A percentile compares a stretch with the other conserved stretches of the same genome.
These are phyloP conservation scores for Penicillium griseofulvum DNA, from an alignment of 2,329 filamentous ascomycete species.

Conservation along the genomic window DNA sequence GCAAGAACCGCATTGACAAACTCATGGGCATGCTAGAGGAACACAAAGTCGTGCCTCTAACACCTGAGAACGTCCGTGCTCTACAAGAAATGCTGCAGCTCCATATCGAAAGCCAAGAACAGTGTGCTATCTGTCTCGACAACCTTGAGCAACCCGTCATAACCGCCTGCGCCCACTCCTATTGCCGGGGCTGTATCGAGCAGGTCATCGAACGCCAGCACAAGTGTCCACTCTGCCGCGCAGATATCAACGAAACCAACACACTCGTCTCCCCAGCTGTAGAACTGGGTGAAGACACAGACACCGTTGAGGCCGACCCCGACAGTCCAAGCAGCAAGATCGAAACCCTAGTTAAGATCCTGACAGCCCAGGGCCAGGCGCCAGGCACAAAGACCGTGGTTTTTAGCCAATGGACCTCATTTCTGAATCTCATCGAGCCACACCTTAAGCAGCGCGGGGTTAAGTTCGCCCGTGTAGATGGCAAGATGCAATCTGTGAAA, in stretches of 20 bases:
- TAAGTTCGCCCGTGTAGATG: conserved; percentile 71
- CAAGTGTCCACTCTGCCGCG: conserved; percentile 82
- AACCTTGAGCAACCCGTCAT: conserved; percentile 70
- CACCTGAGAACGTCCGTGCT: conserved; percentile 66
- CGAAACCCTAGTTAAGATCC: conserved; percentile 71
- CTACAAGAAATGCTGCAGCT: conserved; percentile 74
- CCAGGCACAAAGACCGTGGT: conserved; percentile 72
- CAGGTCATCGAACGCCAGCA: conserved; percentile 71
- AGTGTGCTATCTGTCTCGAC: conserved; percentile 80
- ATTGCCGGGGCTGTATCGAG: conserved; percentile 71
- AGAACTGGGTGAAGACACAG: conserved; percentile 51
- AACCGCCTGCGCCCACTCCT: conserved; percentile 79
- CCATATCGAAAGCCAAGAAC: conserved; percentile 75
- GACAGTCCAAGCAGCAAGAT: conserved; percentile 77
- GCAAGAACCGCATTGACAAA: conserved; percentile 69
- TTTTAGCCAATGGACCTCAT: conserved; percentile 78
- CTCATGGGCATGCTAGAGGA: conserved; percentile 68
- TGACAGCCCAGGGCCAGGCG: conserved; percentile 65
- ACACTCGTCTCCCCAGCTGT: conserved; percentile 66
- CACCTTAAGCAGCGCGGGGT: conserved; percentile 62
- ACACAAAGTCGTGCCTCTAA: conserved; percentile 66
- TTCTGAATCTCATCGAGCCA: conserved; percentile 71
- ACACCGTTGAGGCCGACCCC: conserved; percentile 56
- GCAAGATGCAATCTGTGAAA: conserved; percentile 67
- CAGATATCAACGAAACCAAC: conserved; percentile 59